Percentiles rank a stretch among this genome's conserved stretches.
Evolutionary conservation across 805 yeast species (phyloP).

Genomic region (Candida ulmi): DNA sequence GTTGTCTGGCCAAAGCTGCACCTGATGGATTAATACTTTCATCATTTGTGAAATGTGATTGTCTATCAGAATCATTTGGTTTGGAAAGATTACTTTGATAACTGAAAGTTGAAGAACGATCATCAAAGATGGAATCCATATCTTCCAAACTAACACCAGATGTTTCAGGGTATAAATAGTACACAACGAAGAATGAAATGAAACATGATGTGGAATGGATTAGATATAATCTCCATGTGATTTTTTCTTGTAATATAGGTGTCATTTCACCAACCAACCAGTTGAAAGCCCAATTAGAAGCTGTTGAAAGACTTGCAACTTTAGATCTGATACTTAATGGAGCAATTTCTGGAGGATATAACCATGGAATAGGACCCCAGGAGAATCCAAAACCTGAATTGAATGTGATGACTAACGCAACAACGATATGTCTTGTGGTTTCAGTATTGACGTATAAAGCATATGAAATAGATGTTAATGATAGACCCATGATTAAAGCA

Average conservation of each 20-base stretch:
- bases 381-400: conserved; percentile 84
- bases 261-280: conserved; percentile 90
- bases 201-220: conserved; percentile 78
- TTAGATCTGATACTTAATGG: conserved; percentile 82
- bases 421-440: conserved; percentile 67
- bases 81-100: conserved; percentile 21
- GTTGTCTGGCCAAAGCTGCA: conserved; percentile 41
- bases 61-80: conserved; percentile 13
- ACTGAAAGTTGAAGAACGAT: conserved; percentile 34
- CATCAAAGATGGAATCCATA: conserved; percentile 88
- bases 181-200: conserved; percentile 67
- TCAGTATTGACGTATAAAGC: conserved; percentile 44
- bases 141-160: conserved; percentile 86
- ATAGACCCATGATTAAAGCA: conserved; percentile 70
- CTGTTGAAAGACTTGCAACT: conserved; percentile 87
- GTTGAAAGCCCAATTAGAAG: conserved; percentile 90
- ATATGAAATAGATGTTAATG: conserved; percentile 61
- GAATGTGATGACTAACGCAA: conserved; percentile 67
- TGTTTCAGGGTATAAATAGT: conserved; percentile 78
- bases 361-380: conserved; percentile 96
- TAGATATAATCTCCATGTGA: conserved; percentile 76
- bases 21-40: conserved; percentile 24
- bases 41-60: conserved; percentile 2
- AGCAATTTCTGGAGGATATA: conserved; percentile 78
- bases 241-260: conserved; percentile 72